A percentile compares a stretch with the other conserved stretches of the same genome.
Conservation (phyloP, 441 rosid genomes). For the Populus hybrid region DNA sequence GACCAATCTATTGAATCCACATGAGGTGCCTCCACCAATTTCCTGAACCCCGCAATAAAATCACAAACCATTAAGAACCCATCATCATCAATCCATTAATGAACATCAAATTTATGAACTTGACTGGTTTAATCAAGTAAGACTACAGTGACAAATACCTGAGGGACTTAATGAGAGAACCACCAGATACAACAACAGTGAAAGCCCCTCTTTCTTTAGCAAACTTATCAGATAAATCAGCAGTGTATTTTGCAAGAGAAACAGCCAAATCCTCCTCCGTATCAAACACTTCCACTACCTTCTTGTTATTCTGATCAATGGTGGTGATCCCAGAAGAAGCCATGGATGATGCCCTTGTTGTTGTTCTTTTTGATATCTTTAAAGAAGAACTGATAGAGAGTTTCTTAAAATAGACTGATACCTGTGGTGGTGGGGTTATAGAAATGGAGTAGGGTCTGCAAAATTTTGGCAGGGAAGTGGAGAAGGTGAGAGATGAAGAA, state of each 20-base stretch:
- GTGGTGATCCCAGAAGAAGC: conserved; percentile 8
- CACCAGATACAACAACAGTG: conserved; percentile 88
- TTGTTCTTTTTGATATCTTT: not conserved
- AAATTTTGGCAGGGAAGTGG: not conserved
- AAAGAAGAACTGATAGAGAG: not conserved
- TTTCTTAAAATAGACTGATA: not conserved
- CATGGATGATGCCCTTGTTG: conserved; percentile 29
- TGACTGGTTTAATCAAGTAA: not conserved
- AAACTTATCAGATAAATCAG: conserved; percentile 63
- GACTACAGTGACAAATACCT: conserved; percentile 35
- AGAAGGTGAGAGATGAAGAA: conserved; percentile 7
- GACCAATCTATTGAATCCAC: conserved; percentile 76
- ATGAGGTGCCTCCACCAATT: conserved; percentile 63
- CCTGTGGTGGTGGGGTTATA: not conserved
- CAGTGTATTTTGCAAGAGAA: conserved; percentile 65
- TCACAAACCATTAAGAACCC: not conserved
- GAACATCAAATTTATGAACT: not conserved
- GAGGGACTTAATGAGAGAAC: conserved; percentile 74
- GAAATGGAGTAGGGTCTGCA: not conserved
- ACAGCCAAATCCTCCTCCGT: conserved; percentile 68
- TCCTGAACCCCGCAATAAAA: conserved; percentile 37
- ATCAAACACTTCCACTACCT: conserved; percentile 24
- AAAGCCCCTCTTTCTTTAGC: conserved; percentile 65
- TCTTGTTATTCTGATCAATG: not conserved
- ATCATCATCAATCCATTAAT: not conserved